A percentile compares a stretch with the other conserved stretches of the same genome.
Evolutionary conservation across 176 grass and related monocot genomes (phyloP).

Genomic region (Elymus sibiricus): DNA sequence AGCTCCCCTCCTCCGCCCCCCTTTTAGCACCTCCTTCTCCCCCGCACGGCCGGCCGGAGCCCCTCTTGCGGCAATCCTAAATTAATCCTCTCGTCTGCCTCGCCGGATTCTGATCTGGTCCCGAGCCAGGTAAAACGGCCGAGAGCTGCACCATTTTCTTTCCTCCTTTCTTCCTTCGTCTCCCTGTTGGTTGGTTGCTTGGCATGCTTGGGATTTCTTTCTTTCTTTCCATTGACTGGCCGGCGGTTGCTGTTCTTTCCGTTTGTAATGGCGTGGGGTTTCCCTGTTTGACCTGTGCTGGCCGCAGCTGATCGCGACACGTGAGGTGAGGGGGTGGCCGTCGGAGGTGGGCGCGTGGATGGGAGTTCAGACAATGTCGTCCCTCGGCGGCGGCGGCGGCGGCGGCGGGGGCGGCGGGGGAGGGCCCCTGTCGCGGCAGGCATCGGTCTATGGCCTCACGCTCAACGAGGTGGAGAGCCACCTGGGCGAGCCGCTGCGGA

Average conservation of each 20-base stretch:
- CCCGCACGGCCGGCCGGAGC: background rate
- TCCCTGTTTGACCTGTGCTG: background rate
- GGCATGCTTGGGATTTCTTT: constrained; percentile 29
- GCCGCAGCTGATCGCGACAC: constrained; percentile 27
- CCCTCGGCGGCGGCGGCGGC: constrained; percentile 34
- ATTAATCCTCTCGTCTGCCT: constrained; percentile 6
- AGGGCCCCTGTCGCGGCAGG: constrained; percentile 45
- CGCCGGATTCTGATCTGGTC: constrained; percentile 30
- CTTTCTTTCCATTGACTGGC: constrained; percentile 13
- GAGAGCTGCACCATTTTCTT: background rate
- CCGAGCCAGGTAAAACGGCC: constrained; percentile 1
- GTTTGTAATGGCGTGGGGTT: background rate
- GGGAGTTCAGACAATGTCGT: constrained; percentile 80
- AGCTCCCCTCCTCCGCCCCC: background rate
- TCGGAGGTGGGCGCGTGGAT: constrained; percentile 23
- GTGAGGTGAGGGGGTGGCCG: background rate
- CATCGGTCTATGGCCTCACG: constrained; percentile 73
- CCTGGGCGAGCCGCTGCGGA: constrained; percentile 73
- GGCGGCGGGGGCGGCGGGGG: background rate
- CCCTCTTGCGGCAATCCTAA: constrained; percentile 34
- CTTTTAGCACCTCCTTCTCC: background rate
- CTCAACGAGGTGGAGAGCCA: constrained; percentile 78
- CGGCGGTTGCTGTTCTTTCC: background rate
- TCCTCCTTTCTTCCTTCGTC: background rate
- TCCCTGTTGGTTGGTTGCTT: background rate